Base-by-base conservation (phyloP, 805 yeast genomes). In the Ogataea neopini region DNA sequence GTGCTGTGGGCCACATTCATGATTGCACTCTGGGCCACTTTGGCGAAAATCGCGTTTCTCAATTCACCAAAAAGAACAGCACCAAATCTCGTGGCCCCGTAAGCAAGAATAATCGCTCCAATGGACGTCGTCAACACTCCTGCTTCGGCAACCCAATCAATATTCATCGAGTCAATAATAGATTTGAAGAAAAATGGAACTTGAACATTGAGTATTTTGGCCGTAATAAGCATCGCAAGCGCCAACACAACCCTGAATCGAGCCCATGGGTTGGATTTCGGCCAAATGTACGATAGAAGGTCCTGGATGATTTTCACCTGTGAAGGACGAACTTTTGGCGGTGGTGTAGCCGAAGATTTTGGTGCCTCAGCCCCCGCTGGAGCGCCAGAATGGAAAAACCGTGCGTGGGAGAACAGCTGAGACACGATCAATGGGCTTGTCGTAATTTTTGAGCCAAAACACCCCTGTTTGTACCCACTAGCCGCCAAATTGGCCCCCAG, bases 1-100 rank as follows among this genome's bases (percentile, higher is more conserved):
- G 97, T 90, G 61, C 86, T 88, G 41, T 83, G 73, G 1, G 98
- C 96, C 29, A 94, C 97, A 45, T 84, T 78, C 63, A 89, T 81
- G 58, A 94, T 92, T 19, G 99, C 97, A 58, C 83, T 81, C 66
- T 94, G 99, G 10, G 97, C 96, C 25, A 94, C 99, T 20, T 86
- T 80, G 0, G 98, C 97, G 72, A 94, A 94, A 4, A 94, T 83
- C 0, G 99, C 99, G 64, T 94, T 94, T 58, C 98, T 74, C 52
- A 94, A 72, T 65, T 94, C 99, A 26, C 98, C 98, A 68, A 94
- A 88, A 13, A 94, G 68, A 2, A 92, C 96, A 3, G 98, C 86
- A 25, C 98, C 97, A 61, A 94, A 89, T 49, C 99, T 74, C 0
- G 98, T 95, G 14, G 87, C 83, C 46, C 99, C 99, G 63, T 94